Evolutionary conservation across 2,329 filamentous ascomycete genomes (phyloP).

Genomic region (Endocalyx cinctus): DNA sequence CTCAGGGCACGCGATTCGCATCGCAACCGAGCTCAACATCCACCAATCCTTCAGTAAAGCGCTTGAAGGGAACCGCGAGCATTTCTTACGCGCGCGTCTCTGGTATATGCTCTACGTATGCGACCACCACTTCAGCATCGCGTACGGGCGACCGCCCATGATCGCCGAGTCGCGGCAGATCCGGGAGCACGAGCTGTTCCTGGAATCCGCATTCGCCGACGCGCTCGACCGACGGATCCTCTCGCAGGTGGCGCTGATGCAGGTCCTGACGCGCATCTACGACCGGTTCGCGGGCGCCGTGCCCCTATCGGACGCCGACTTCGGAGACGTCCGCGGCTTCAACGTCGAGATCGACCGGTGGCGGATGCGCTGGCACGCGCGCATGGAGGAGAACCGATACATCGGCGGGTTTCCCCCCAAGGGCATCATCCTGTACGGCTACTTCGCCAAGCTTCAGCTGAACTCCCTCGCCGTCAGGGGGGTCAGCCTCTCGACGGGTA

Average conservation of each 20-base stretch:
- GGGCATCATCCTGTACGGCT: conserved; percentile 40
- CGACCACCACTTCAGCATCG: conserved; percentile 29
- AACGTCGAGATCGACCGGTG: conserved; percentile 39
- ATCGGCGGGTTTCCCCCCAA: conserved; percentile 32
- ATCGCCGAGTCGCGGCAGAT: conserved; percentile 15
- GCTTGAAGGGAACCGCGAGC: conserved; percentile 40
- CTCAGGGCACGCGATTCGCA: conserved; percentile 53
- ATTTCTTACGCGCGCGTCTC: conserved; percentile 50
- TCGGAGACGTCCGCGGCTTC: conserved; percentile 32
- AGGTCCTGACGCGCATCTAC: conserved; percentile 16
- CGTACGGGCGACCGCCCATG: conserved; percentile 27
- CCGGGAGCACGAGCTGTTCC: conserved; percentile 22
- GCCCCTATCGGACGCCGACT: conserved; percentile 30
- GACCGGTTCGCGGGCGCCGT: conserved; percentile 16
- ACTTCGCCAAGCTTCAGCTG: conserved; percentile 34
- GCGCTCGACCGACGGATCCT: conserved; percentile 14
- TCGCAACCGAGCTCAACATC: conserved; percentile 51
- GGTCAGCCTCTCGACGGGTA: conserved; percentile 24
- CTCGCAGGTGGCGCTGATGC: conserved; percentile 16
- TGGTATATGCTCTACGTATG: conserved; percentile 46
- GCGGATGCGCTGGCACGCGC: conserved; percentile 31
- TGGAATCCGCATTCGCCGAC: conserved; percentile 16
- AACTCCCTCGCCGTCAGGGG: conserved; percentile 32
- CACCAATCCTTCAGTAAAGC: conserved; percentile 49
- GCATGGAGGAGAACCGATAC: conserved; percentile 18